Conservation (phyloP, 768 basidiomycete genomes). For the Phanerodontia chrysosporium region DNA sequence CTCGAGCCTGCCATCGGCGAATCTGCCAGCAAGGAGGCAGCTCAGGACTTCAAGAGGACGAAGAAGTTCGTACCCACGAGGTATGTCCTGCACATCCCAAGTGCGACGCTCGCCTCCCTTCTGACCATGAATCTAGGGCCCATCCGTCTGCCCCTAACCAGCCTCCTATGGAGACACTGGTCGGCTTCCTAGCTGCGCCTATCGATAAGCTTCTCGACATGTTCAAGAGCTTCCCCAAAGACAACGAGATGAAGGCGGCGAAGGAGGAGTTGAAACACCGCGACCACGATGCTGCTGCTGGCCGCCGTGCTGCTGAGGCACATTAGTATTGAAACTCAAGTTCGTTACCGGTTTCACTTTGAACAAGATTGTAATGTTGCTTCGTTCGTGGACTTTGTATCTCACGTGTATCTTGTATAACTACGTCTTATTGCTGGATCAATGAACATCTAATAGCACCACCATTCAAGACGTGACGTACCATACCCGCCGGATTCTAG, state of each 20-base stretch:
- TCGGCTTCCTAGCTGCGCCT: conserved; percentile 48
- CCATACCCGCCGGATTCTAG: too few relatives aligned
- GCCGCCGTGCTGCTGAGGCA: conserved; percentile 7
- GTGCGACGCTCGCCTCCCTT: neutral
- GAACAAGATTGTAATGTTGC: too few relatives aligned
- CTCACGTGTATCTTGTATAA: too few relatives aligned
- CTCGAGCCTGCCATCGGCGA: conserved; percentile 45
- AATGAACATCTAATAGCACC: too few relatives aligned
- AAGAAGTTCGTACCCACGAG: conserved; percentile 63
- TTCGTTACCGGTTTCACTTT: too few relatives aligned
- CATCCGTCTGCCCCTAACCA: conserved; percentile 52
- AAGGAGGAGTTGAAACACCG: conserved; percentile 30
- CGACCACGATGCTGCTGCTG: conserved; percentile 25
- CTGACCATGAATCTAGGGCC: conserved; percentile 27
- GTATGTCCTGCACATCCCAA: conserved; percentile 28
- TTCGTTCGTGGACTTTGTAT: too few relatives aligned
- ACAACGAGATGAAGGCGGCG: conserved; percentile 42
- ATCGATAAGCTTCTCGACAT: conserved; percentile 56
- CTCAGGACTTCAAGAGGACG: conserved; percentile 45
- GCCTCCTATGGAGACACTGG: conserved; percentile 59
- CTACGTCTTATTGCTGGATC: too few relatives aligned
- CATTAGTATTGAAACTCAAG: neutral
- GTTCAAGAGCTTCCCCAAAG: conserved; percentile 52
- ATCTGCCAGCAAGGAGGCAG: conserved; percentile 41
- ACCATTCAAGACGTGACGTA: too few relatives aligned